Conservation (phyloP, 139 green algal species). For the Auxenochlorella protothecoides region DNA sequence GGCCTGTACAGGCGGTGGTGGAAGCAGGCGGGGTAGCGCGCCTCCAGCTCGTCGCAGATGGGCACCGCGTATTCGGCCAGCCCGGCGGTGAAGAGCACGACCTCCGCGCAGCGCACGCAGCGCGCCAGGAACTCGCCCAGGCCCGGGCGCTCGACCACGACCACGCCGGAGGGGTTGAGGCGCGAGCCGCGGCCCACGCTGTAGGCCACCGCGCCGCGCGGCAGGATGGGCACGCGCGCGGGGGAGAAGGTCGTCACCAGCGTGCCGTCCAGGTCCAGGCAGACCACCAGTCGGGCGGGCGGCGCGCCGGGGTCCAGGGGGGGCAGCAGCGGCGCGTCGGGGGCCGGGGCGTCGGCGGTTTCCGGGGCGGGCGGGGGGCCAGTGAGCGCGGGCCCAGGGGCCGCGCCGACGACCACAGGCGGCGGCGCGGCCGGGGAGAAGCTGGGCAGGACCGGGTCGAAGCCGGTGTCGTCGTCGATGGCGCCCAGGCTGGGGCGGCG, state of each 20-base stretch:
- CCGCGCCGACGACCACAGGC: background rate
- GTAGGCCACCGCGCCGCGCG: constrained; percentile 40
- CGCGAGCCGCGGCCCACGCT: constrained; percentile 52
- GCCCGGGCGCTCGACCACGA: constrained; percentile 76
- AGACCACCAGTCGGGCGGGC: constrained; percentile 45
- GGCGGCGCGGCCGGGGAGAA: background rate
- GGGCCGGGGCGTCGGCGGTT: constrained; percentile 31
- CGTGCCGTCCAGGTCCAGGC: constrained; percentile 84
- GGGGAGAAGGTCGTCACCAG: constrained; percentile 71
- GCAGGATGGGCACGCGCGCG: constrained; percentile 49
- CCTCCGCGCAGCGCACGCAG: constrained; percentile 33
- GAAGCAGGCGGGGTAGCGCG: constrained; percentile 23
- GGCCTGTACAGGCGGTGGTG: constrained; percentile 34
- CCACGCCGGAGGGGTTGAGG: constrained; percentile 70
- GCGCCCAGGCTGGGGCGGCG: too few relatives aligned
- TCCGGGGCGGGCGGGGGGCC: constrained; percentile 17
- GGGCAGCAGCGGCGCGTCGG: background rate
- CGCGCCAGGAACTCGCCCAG: constrained; percentile 58
- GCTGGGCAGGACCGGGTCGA: background rate
- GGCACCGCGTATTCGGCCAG: constrained; percentile 76
- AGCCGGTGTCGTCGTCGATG: too few relatives aligned
- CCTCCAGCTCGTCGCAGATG: constrained; percentile 63
- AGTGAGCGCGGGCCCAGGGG: background rate
- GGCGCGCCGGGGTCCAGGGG: background rate
- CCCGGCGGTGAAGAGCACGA: constrained; percentile 83